Evolutionary conservation across 345 rosid species (phyloP).

Genomic region (Moricandia arvensis): DNA sequence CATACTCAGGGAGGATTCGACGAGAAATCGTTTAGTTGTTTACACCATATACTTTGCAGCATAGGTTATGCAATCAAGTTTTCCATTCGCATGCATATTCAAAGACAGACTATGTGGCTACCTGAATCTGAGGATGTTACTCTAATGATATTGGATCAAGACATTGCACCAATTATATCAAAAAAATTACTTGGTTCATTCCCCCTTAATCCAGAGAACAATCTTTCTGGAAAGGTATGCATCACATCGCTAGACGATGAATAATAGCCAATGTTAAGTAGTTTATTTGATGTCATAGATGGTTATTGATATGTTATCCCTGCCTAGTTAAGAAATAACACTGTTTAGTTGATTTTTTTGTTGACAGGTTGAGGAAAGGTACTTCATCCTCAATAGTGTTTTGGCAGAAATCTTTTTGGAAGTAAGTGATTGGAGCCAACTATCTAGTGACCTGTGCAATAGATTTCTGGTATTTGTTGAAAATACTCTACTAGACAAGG

Average conservation of each 20-base stretch:
- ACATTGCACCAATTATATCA: slow-evolving; percentile 43
- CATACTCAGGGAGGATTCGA: slow-evolving; percentile 48
- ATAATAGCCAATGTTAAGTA: neutral
- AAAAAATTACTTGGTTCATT: slow-evolving; percentile 61
- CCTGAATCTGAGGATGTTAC: slow-evolving; percentile 38
- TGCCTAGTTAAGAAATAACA: neutral
- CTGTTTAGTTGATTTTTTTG: slow-evolving; percentile 20
- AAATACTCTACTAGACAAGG: slow-evolving; percentile 69
- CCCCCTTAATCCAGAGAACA: slow-evolving; percentile 53
- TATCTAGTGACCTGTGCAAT: slow-evolving; percentile 48
- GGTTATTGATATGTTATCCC: slow-evolving; percentile 4
- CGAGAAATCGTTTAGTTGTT: slow-evolving; percentile 59
- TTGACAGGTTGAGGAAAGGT: slow-evolving; percentile 65
- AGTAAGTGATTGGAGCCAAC: slow-evolving; percentile 55
- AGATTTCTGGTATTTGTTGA: slow-evolving; percentile 62
- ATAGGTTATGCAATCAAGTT: slow-evolving; percentile 52
- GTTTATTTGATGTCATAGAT: neutral
- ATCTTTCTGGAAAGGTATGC: slow-evolving; percentile 54
- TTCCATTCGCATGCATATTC: slow-evolving; percentile 37
- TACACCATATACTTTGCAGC: slow-evolving; percentile 59
- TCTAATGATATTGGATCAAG: slow-evolving; percentile 43
- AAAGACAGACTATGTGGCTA: slow-evolving; percentile 25
- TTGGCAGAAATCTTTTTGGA: slow-evolving; percentile 66
- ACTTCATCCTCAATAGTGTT: slow-evolving; percentile 59
- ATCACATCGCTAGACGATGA: neutral